Evolutionary conservation across 2,329 filamentous ascomycete species (phyloP), one percentile per base, ranked within the genome.

Genomic region (Lachnellula arida): DNA sequence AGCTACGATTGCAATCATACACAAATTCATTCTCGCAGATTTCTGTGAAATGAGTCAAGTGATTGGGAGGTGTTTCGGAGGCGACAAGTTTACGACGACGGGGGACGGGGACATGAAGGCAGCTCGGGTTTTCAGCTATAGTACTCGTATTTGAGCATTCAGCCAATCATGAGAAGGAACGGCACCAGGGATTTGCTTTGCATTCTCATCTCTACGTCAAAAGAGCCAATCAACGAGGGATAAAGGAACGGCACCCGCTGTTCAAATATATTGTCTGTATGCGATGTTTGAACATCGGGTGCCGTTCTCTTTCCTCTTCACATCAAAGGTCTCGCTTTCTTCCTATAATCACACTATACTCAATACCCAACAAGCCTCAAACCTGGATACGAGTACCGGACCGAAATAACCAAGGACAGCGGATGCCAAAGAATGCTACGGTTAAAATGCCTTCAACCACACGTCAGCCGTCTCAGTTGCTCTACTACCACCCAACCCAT

Each of bases 401-500:
- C 28, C 8, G 28, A 28, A 39, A 39, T n/a, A 15, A 15, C 14
- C 14, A 39, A 39, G n/a, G 37, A 17, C 4, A 17, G 5, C 19
- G 28, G 28, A 28, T 28, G 37, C 12, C 22, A 23, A 23, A 17
- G 37, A 12, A 40, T 5, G 2, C 37, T 17, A 2, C 14, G 5
- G 5, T 14, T 2, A 2, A 28, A 14, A 47, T 43, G 23, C 42
- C 40, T n/a, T 22, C 42, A 23, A 5, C 51, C 12, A 34, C n/a
- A 8, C 40, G 23, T 25, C 23, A 46, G 40, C 23, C 14, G 17
- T 35, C 40, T 17, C 40, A 32, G 9, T 28, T 53, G 17, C 42
- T 53, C 51, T n/a, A 34, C 17, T 51, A 62, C 37, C 58, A 58
- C 17, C 37, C 58, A 22, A n/a, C n/a, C 12, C 43, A 60, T 37